Conservation (phyloP, 208 protist genomes). For the Blechomonas ayalai region DNA sequence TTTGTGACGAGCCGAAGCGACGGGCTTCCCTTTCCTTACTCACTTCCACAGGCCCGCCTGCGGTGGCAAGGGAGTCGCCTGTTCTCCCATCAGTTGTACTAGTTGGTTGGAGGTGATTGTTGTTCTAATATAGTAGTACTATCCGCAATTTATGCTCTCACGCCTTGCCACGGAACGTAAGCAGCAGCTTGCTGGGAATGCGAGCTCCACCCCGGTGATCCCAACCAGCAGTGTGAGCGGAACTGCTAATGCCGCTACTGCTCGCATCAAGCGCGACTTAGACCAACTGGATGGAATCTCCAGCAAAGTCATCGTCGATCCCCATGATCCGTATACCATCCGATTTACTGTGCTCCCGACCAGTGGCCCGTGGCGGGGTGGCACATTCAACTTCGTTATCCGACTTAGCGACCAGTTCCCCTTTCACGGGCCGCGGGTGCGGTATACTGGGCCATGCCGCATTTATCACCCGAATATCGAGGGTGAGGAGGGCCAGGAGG, state of each 20-base stretch:
- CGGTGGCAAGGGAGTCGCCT: too few species aligned
- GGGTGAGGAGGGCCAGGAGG: conserved; percentile 41
- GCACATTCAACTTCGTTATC: conserved; percentile 61
- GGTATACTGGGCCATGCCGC: conserved; percentile 58
- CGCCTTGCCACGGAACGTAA: conserved; percentile 26
- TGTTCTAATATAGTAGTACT: too few species aligned
- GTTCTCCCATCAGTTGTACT: too few species aligned
- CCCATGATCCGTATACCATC: conserved; percentile 42
- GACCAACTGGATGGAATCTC: conserved; percentile 45
- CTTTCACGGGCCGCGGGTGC: conserved; percentile 70
- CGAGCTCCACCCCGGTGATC: background rate
- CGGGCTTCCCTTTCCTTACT: too few species aligned
- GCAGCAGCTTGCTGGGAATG: conserved; percentile 9
- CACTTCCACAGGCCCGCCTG: too few species aligned
- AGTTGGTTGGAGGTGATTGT: too few species aligned
- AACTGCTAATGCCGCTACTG: conserved; percentile 23
- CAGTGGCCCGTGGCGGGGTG: conserved; percentile 55
- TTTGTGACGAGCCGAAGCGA: too few species aligned
- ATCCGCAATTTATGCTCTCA: too few species aligned
- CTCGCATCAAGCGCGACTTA: conserved; percentile 51
- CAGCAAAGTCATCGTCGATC: conserved; percentile 31
- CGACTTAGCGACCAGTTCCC: conserved; percentile 70
- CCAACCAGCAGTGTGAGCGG: conserved; percentile 8
- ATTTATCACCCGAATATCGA: conserved; percentile 90
- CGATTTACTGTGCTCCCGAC: conserved; percentile 30